Conservation (phyloP, 2,329 filamentous ascomycete species). For the Cordyceps javanica region DNA sequence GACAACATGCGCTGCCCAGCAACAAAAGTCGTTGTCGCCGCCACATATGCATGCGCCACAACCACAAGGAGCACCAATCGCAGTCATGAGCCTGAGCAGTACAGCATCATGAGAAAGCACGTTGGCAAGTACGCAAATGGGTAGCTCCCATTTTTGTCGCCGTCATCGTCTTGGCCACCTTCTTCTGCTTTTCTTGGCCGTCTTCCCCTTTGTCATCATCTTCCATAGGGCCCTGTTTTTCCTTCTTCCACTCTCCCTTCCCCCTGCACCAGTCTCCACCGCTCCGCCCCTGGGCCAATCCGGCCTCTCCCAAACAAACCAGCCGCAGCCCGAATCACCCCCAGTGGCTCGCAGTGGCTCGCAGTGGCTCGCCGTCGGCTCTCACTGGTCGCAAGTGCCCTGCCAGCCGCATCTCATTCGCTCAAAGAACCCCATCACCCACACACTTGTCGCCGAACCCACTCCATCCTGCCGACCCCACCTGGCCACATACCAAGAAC, state of each 20-base stretch:
- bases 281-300: conserved; percentile 7
- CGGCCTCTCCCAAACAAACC: conserved; percentile 8
- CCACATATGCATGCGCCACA: neutral
- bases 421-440: too few relatives aligned
- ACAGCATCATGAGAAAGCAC: neutral
- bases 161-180: neutral
- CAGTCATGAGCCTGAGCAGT: neutral
- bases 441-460: neutral
- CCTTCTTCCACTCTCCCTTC: neutral
- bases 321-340: neutral
- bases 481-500: conserved; percentile 11
- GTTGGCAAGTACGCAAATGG: neutral
- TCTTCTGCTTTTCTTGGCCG: too few relatives aligned
- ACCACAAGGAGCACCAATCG: neutral
- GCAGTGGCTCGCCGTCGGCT: neutral
- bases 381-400: neutral
- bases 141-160: neutral
- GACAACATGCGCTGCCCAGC: neutral
- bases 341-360: neutral
- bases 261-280: conserved; percentile 7
- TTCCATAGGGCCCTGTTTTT: conserved; percentile 3
- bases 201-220: neutral
- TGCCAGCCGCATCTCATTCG: too few relatives aligned
- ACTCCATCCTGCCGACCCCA: conserved; percentile 1
- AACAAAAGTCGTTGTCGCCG: neutral